phyloP scores from a whole-genome alignment of 2,329 filamentous ascomycete species.

The Tolypocladium sp. region DNA sequence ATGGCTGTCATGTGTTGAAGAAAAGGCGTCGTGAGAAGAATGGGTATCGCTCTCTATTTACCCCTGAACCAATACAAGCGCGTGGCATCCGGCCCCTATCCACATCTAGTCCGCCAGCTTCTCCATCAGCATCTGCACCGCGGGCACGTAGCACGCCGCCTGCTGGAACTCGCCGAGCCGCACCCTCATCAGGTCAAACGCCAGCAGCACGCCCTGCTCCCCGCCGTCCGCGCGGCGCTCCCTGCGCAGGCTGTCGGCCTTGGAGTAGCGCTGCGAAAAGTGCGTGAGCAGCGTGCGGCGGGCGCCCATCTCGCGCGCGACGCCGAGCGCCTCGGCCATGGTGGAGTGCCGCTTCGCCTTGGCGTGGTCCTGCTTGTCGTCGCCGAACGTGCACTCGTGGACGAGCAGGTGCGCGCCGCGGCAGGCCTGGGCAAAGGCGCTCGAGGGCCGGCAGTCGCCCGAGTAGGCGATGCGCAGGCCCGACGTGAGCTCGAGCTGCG shows the following conservation, averaged over 20 bases:
- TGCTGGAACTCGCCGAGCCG: slow-evolving; percentile 61
- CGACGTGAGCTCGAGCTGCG: slow-evolving; percentile 66
- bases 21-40: neutral
- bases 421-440: slow-evolving; percentile 61
- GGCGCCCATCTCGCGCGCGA: slow-evolving; percentile 72
- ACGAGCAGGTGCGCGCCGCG: slow-evolving; percentile 71
- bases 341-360: slow-evolving; percentile 85
- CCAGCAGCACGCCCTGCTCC: slow-evolving; percentile 49
- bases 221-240: slow-evolving; percentile 20
- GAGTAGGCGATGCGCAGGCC: slow-evolving; percentile 87
- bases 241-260: slow-evolving; percentile 29
- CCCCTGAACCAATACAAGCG: neutral
- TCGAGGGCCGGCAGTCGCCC: slow-evolving; percentile 80
- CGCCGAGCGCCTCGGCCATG: slow-evolving; percentile 70
- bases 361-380: slow-evolving; percentile 71
- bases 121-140: slow-evolving; percentile 43
- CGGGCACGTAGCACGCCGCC: slow-evolving; percentile 53
- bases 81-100: neutral
- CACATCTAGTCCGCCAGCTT: slow-evolving; percentile 13
- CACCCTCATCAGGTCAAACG: slow-evolving; percentile 72
- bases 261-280: slow-evolving; percentile 90
- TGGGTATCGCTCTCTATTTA: neutral
- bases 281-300: slow-evolving; percentile 79
- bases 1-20: neutral
- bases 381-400: slow-evolving; percentile 94